phyloP scores from a whole-genome alignment of 2,329 filamentous ascomycete genomes.

The Akanthomyces dipterigenus region DNA sequence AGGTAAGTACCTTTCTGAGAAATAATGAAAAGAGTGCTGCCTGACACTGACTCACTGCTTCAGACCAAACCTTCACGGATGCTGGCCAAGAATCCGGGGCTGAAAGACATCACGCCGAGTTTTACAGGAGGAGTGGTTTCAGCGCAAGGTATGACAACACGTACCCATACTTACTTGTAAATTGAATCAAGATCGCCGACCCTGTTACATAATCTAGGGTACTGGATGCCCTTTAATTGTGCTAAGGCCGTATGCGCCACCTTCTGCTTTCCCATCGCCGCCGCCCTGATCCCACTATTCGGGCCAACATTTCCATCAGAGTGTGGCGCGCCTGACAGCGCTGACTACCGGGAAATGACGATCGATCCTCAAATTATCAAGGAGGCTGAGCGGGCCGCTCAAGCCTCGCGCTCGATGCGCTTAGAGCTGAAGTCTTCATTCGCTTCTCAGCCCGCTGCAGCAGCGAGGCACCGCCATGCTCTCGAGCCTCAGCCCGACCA shows the following conservation, averaged over 20 bases:
- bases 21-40: not conserved
- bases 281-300: constrained; percentile 84
- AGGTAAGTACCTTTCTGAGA: constrained; percentile 49
- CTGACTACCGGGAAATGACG: constrained; percentile 59
- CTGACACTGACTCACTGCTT: not conserved
- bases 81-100: constrained; percentile 67
- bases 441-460: constrained; percentile 13
- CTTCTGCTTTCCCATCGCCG: constrained; percentile 80
- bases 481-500: constrained; percentile 1
- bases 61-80: constrained; percentile 87
- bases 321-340: constrained; percentile 58
- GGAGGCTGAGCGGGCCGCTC: constrained; percentile 33
- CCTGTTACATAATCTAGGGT: constrained; percentile 51
- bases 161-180: not conserved
- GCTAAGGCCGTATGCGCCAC: constrained; percentile 82
- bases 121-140: constrained; percentile 88
- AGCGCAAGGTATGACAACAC: constrained; percentile 65
- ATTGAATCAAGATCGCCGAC: not conserved
- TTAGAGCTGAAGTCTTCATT: not conserved
- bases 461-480: not conserved
- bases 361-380: constrained; percentile 53
- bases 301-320: constrained; percentile 69
- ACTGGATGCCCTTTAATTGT: constrained; percentile 91
- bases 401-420: not conserved
- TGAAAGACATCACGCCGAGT: constrained; percentile 85